phyloP scores from a whole-genome alignment of 2,329 filamentous ascomycete species.

The Dryadomyces sulphureus region DNA sequence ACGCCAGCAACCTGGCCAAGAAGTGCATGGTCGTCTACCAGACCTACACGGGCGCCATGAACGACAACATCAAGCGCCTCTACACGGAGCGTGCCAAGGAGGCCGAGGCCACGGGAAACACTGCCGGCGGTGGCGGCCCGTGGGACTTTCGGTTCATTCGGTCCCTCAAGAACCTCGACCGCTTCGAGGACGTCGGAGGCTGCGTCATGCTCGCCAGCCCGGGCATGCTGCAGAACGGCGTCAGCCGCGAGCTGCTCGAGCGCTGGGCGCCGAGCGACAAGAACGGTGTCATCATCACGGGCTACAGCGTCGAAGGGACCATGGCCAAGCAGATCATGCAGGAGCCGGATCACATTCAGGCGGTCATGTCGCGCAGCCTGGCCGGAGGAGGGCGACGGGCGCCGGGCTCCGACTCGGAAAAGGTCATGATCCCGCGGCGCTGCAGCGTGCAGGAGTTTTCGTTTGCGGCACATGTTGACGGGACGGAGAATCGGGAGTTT shows the following conservation, averaged over 20 bases:
- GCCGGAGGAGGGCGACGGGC: conserved; percentile 48
- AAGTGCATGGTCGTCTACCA: conserved; percentile 99
- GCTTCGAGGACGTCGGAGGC: conserved; percentile 88
- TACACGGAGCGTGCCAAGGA: conserved; percentile 87
- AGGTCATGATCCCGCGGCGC: conserved; percentile 77
- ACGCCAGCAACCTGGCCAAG: conserved; percentile 83
- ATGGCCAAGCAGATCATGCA: conserved; percentile 95
- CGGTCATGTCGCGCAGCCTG: conserved; percentile 64
- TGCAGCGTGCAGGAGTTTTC: conserved; percentile 91
- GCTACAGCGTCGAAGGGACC: conserved; percentile 95
- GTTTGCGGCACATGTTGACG: conserved; percentile 94
- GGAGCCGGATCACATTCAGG: conserved; percentile 87
- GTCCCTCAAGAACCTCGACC: conserved; percentile 79
- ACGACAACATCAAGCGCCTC: conserved; percentile 95
- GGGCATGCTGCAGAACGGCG: conserved; percentile 96
- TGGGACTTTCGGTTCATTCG: conserved; percentile 97
- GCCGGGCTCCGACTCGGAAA: conserved; percentile 59
- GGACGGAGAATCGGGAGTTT: conserved; percentile 88
- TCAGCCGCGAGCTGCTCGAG: conserved; percentile 83
- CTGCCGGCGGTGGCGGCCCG: conserved; percentile 62
- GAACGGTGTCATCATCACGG: conserved; percentile 97
- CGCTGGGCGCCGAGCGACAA: conserved; percentile 92
- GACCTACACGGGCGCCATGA: conserved; percentile 97
- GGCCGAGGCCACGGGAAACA: conserved; percentile 66
- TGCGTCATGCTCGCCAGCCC: conserved; percentile 97